Evolutionary conservation across 495 filamentous ascomycete genomes (phyloP).

Genomic region (Neurospora africana): DNA sequence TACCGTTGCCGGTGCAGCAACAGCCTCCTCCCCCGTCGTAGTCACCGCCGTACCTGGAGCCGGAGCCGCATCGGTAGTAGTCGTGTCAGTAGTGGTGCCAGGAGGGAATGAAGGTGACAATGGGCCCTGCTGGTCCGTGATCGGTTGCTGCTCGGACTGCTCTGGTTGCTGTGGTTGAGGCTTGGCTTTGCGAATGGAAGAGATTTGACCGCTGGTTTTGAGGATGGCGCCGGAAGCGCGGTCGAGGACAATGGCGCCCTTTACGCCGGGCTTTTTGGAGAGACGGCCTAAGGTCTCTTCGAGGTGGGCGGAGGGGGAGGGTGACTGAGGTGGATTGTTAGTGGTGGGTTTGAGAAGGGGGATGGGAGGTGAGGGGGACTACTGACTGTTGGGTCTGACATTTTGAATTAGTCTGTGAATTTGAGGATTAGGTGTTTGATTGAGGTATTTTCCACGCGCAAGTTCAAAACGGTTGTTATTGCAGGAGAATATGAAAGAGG

Average conservation of each 20-base stretch:
- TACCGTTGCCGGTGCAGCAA: conserved; percentile 4
- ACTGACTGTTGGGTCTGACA: not conserved
- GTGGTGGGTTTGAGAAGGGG: not conserved
- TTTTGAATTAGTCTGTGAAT: not conserved
- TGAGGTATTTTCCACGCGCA: not conserved
- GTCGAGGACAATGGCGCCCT: conserved; percentile 52
- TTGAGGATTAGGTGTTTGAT: not conserved
- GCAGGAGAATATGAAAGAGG: not conserved
- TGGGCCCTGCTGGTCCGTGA: not conserved
- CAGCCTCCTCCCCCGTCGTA: not conserved
- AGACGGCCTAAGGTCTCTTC: conserved; percentile 48
- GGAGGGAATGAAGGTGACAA: not conserved
- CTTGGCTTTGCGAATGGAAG: conserved; percentile 32
- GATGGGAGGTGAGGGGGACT: not conserved
- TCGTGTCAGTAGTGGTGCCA: too few relatives aligned
- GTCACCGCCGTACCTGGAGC: not conserved
- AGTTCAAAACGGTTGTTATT: not conserved
- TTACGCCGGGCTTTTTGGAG: conserved; percentile 54
- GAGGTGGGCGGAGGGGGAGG: conserved; percentile 21
- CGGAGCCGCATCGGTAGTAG: too few relatives aligned
- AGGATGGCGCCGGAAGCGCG: conserved; percentile 50
- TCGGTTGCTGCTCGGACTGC: not conserved
- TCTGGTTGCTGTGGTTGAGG: conserved; percentile 1
- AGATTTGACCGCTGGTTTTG: conserved; percentile 47
- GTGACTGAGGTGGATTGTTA: not conserved